Evolutionary conservation across 2,329 filamentous ascomycete genomes (phyloP).

Genomic region (Paracorniculantispora psalliotae): DNA sequence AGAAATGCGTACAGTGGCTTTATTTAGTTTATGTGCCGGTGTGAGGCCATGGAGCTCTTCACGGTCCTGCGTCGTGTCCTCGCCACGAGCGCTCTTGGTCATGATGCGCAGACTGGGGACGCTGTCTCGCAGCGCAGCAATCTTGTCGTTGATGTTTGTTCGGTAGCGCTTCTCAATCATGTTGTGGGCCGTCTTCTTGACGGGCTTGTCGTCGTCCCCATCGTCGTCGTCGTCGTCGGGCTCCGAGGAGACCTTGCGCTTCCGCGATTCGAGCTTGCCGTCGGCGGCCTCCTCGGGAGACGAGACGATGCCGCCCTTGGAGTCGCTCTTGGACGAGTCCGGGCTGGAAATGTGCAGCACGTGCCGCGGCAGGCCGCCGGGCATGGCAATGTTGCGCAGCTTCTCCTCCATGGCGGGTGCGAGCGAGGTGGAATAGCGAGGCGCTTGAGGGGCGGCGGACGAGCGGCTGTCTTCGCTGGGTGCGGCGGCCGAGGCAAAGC

Average conservation of each 20-base stretch:
- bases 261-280: constrained; percentile 49
- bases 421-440: constrained; percentile 28
- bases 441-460: background rate
- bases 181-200: constrained; percentile 93
- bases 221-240: constrained; percentile 30
- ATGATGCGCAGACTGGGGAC: constrained; percentile 86
- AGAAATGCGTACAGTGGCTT: constrained; percentile 69
- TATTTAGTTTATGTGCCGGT: constrained; percentile 91
- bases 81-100: constrained; percentile 64
- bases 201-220: constrained; percentile 16
- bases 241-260: constrained; percentile 64
- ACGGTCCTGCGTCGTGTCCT: constrained; percentile 66
- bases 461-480: constrained; percentile 21
- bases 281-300: constrained; percentile 53
- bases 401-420: constrained; percentile 57
- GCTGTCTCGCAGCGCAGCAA: constrained; percentile 83
- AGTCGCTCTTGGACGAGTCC: constrained; percentile 46
- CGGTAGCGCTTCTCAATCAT: constrained; percentile 98
- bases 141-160: constrained; percentile 96
- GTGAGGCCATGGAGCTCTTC: constrained; percentile 72
- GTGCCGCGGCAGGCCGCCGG: constrained; percentile 55
- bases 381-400: constrained; percentile 60
- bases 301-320: constrained; percentile 44
- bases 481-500: constrained; percentile 26
- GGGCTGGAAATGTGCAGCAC: constrained; percentile 55